Percentiles rank a stretch among this genome's conserved stretches.
Conservation (phyloP, 2,329 filamentous ascomycete species). For the Cephalotrichum gorgonifer region DNA sequence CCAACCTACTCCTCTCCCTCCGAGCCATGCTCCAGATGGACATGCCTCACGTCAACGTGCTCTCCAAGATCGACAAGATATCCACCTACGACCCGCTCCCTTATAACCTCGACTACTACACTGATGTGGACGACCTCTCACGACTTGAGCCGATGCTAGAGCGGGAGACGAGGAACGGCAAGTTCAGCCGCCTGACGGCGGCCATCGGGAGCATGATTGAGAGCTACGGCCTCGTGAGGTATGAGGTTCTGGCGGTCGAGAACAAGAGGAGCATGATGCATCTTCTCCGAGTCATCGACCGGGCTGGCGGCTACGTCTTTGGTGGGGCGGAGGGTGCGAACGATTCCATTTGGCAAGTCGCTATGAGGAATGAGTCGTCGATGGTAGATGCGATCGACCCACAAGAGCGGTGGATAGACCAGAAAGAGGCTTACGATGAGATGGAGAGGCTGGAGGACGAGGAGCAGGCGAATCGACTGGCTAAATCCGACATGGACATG, state of each 20-base stretch:
- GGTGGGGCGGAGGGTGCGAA: conserved; percentile 84
- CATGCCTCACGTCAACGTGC: conserved; percentile 86
- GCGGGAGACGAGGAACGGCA: conserved; percentile 61
- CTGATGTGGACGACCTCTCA: conserved; percentile 85
- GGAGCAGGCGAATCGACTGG: conserved; percentile 51
- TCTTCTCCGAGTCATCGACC: conserved; percentile 77
- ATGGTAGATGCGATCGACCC: conserved; percentile 79
- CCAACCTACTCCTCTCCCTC: conserved; percentile 83
- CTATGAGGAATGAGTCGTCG: conserved; percentile 68
- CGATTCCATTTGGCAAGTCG: conserved; percentile 93
- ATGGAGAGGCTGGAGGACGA: conserved; percentile 66
- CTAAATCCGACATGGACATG: conserved; percentile 11
- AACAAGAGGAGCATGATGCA: conserved; percentile 97
- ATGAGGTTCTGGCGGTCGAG: conserved; percentile 90
- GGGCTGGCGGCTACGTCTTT: conserved; percentile 88
- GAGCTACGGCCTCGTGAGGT: conserved; percentile 80
- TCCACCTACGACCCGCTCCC: conserved; percentile 74
- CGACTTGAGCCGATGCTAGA: conserved; percentile 76
- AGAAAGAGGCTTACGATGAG: conserved; percentile 78
- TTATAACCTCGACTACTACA: conserved; percentile 96
- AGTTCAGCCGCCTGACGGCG: conserved; percentile 76
- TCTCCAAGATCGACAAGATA: conserved; percentile 96
- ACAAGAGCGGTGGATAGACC: conserved; percentile 91
- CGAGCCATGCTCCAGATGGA: conserved; percentile 98
- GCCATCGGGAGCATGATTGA: conserved; percentile 82